A percentile compares a stretch with the other conserved stretches of the same genome.
Evolutionary conservation across 108 stramenopile genomes (phyloP).

Genomic region (Aurantiochytrium sp.): DNA sequence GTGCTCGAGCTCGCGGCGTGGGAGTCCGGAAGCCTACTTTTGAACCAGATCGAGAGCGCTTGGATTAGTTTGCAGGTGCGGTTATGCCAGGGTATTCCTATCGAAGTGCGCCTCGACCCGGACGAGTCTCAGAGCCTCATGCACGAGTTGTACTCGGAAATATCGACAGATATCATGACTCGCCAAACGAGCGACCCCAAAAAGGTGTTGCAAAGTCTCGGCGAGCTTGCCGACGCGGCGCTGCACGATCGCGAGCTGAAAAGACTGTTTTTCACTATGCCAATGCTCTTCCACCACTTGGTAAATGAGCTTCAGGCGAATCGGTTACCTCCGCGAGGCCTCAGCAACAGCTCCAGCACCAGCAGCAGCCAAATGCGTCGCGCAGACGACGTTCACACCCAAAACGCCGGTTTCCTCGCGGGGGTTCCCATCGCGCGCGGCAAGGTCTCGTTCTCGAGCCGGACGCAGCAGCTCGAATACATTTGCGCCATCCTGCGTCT

Average conservation of each 20-base stretch:
- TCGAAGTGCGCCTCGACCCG: not conserved
- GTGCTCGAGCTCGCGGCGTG: not conserved
- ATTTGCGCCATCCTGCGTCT: not conserved
- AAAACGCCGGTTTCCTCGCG: not conserved
- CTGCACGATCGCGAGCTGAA: constrained; percentile 5
- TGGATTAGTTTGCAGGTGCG: not conserved
- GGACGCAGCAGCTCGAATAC: not conserved
- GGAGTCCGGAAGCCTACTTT: not conserved
- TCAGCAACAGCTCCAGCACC: no score
- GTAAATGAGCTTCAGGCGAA: not conserved
- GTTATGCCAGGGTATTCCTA: not conserved
- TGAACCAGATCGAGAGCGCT: not conserved
- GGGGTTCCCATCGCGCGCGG: not conserved
- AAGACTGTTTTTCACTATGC: not conserved
- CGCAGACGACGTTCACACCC: not conserved
- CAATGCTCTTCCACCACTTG: not conserved
- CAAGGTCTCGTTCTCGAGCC: not conserved
- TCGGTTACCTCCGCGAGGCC: not conserved
- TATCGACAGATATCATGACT: not conserved
- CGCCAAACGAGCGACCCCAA: not conserved
- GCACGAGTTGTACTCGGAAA: not conserved
- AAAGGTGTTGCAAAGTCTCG: not conserved
- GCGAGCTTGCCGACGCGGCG: not conserved
- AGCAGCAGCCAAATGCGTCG: no score
- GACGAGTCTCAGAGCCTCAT: not conserved